phyloP scores from a whole-genome alignment of 2,329 filamentous ascomycete genomes.

The Chalara sp. region DNA sequence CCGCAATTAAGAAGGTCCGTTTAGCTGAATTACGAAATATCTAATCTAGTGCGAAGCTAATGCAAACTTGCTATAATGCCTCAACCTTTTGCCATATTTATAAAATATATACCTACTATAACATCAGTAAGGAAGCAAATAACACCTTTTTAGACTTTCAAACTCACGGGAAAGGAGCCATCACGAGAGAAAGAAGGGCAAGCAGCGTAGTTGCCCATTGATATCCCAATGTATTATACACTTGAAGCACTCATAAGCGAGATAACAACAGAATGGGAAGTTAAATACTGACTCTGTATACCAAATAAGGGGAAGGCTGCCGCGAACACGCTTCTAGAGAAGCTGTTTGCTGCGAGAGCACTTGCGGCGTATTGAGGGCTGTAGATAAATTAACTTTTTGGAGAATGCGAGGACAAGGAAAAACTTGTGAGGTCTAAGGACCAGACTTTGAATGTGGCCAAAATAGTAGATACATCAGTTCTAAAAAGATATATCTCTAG shows the following conservation, averaged over 20 bases:
- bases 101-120: constrained; percentile 44
- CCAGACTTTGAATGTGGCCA: too few species aligned
- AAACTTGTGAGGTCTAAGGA: too few species aligned
- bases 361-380: constrained; percentile 62
- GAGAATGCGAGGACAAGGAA: too few species aligned
- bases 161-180: constrained; percentile 48
- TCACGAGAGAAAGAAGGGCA: constrained; percentile 49
- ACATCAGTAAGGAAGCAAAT: background rate
- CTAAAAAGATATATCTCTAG: too few species aligned
- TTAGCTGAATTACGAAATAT: too few species aligned
- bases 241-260: constrained; percentile 31
- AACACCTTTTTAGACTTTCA: background rate
- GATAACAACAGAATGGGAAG: background rate
- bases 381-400: too few species aligned
- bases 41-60: too few species aligned
- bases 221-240: constrained; percentile 61
- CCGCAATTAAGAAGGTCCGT: too few species aligned
- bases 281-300: background rate
- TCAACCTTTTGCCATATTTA: constrained; percentile 41
- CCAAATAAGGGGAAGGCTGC: constrained; percentile 14
- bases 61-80: background rate
- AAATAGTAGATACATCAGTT: too few species aligned
- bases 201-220: constrained; percentile 59
- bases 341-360: constrained; percentile 77
- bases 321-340: constrained; percentile 71